A percentile compares a stretch with the other conserved stretches of the same genome.
These are phyloP conservation scores for Stagonosporopsis tanaceti DNA, from an alignment of 2,329 filamentous ascomycete species.

Conservation along the genomic window DNA sequence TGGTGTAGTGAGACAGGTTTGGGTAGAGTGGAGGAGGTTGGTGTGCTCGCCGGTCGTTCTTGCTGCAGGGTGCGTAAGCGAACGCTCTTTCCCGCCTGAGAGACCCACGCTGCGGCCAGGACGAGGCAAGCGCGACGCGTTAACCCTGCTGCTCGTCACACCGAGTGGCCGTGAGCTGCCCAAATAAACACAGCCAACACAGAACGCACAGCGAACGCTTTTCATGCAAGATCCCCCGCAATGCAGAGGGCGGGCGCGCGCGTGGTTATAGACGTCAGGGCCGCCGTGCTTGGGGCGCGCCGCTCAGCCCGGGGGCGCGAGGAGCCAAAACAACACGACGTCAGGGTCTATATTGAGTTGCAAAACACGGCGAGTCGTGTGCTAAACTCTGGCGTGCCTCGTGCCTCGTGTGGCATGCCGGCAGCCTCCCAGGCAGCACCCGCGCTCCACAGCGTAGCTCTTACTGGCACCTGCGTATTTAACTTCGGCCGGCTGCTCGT, in stretches of 20 bases:
- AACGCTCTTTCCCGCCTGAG: conserved; percentile 11
- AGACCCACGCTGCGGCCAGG: conserved; percentile 17
- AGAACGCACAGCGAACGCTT: conserved; percentile 12
- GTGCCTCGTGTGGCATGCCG: conserved; percentile 13
- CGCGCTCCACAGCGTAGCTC: neutral
- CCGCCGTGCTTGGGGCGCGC: conserved; percentile 1
- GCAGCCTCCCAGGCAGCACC: conserved; percentile 17
- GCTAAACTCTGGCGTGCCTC: conserved; percentile 8
- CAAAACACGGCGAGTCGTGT: conserved; percentile 16
- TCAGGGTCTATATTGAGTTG: conserved; percentile 10
- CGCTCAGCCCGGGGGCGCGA: neutral
- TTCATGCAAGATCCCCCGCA: conserved; percentile 13
- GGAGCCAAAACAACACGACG: conserved; percentile 11
- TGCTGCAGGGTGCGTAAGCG: conserved; percentile 24
- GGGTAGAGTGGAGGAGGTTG: conserved; percentile 22
- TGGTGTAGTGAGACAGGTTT: conserved; percentile 22
- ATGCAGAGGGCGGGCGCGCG: conserved; percentile 6
- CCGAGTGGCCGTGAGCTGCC: conserved; percentile 7
- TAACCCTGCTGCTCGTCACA: conserved; percentile 16
- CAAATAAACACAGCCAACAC: conserved; percentile 14
- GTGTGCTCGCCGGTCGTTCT: conserved; percentile 24
- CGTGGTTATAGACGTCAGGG: conserved; percentile 12
- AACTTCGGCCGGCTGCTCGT: conserved; percentile 18
- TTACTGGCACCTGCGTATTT: conserved; percentile 9
- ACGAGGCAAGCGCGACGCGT: conserved; percentile 7